Conservation (phyloP, 768 basidiomycete genomes). For the Auricularia cornea region DNA sequence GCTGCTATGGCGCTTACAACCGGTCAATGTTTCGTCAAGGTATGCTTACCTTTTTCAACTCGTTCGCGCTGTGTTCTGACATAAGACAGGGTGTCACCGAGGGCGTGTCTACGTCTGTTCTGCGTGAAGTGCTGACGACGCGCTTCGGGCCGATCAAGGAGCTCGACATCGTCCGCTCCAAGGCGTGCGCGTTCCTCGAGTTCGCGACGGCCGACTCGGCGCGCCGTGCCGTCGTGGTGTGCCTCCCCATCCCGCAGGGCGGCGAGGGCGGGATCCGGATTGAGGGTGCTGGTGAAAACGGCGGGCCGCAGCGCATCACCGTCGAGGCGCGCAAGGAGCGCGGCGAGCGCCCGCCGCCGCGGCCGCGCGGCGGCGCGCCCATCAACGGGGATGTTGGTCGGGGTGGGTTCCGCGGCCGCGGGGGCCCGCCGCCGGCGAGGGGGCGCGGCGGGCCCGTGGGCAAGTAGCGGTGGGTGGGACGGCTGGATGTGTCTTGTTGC, state of each 20-base stretch:
- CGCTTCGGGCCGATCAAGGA: conserved; percentile 82
- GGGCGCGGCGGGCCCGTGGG: no score
- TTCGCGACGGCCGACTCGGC: conserved; percentile 72
- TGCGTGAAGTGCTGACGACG: conserved; percentile 41
- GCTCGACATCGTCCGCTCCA: conserved; percentile 76
- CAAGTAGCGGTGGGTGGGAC: neutral
- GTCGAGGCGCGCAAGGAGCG: conserved; percentile 92
- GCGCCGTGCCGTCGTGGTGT: conserved; percentile 73
- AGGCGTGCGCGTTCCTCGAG: conserved; percentile 93
- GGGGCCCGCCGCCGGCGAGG: no score
- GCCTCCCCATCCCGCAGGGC: conserved; percentile 55
- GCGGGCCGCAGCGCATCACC: conserved; percentile 44
- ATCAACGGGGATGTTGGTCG: neutral
- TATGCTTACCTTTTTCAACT: conserved; percentile 21
- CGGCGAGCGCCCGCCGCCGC: conserved; percentile 60
- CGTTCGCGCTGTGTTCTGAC: neutral
- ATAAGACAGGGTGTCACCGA: conserved; percentile 64
- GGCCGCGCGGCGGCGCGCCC: conserved; percentile 56
- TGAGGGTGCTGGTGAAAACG: conserved; percentile 49
- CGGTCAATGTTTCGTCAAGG: conserved; percentile 89
- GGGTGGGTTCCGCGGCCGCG: neutral
- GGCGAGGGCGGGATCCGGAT: conserved; percentile 87
- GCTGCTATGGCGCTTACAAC: conserved; percentile 60
- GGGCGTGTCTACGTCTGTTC: conserved; percentile 41
- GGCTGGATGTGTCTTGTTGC: neutral